These are phyloP conservation scores for Neofusicoccum kwambonambiense DNA, from an alignment of 2,329 filamentous ascomycete species.

Conservation along the genomic window DNA sequence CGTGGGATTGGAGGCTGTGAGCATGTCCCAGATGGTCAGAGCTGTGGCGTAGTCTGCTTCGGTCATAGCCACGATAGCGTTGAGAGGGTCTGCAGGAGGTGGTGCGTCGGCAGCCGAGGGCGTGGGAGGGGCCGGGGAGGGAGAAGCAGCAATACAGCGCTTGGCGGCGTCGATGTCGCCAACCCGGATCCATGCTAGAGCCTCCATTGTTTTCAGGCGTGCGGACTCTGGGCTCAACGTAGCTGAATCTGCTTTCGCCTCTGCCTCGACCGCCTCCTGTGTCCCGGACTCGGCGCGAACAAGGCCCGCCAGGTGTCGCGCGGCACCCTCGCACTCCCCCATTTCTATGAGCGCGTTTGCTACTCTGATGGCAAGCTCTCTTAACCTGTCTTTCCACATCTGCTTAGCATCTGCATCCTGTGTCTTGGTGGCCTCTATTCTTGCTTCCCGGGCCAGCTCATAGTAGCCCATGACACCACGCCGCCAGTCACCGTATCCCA, in stretches of 20 bases:
- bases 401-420: conserved; percentile 52
- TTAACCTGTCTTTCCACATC: conserved; percentile 70
- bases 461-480: conserved; percentile 88
- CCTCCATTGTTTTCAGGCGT: conserved; percentile 42
- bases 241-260: conserved; percentile 28
- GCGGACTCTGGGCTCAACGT: conserved; percentile 28
- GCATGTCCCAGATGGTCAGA: conserved; percentile 57
- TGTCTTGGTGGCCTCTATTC: conserved; percentile 57
- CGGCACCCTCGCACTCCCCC: conserved; percentile 80
- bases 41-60: conserved; percentile 71
- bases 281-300: conserved; percentile 45
- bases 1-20: conserved; percentile 48
- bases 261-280: conserved; percentile 38
- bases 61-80: conserved; percentile 73
- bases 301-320: conserved; percentile 67
- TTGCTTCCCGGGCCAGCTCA: conserved; percentile 77
- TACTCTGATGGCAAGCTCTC: conserved; percentile 68
- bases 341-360: conserved; percentile 75
- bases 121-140: conserved; percentile 4
- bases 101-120: conserved; percentile 14
- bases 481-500: conserved; percentile 81
- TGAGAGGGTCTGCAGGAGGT: conserved; percentile 47
- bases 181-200: conserved; percentile 73
- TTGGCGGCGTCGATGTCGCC: conserved; percentile 73
- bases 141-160: conserved; percentile 45